Conservation (phyloP, 345 rosid genomes). For the Diplotaxis tenuifolia region DNA sequence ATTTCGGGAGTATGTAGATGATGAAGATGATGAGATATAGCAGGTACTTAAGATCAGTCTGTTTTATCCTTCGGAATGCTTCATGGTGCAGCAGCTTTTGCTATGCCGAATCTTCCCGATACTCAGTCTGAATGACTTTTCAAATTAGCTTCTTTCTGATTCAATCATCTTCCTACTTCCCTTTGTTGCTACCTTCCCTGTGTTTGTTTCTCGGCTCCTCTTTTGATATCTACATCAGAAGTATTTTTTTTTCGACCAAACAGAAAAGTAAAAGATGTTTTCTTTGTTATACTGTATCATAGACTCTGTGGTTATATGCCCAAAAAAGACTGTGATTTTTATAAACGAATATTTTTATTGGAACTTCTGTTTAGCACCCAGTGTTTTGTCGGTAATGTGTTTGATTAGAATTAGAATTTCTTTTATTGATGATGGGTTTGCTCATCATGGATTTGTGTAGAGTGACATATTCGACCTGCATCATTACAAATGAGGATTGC, state of each 20-base stretch:
- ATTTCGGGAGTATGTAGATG: constrained; percentile 4
- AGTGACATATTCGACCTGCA: neutral
- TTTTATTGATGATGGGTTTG: neutral
- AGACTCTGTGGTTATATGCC: neutral
- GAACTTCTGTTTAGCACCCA: neutral
- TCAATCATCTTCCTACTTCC: constrained; percentile 23
- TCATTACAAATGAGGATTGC: too few relatives aligned
- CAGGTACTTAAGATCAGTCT: constrained; percentile 36
- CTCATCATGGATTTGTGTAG: constrained; percentile 2
- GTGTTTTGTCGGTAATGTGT: neutral
- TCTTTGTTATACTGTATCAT: neutral
- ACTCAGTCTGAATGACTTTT: constrained; percentile 25
- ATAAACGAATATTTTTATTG: neutral
- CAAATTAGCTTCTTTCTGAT: constrained; percentile 34
- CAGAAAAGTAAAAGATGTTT: neutral
- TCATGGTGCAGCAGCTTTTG: constrained; percentile 35
- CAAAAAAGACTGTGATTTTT: neutral
- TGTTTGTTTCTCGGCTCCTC: neutral
- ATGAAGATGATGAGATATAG: constrained; percentile 39
- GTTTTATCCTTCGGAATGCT: constrained; percentile 29
- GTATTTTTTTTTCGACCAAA: neutral
- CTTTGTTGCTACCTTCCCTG: neutral
- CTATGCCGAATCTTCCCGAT: constrained; percentile 32
- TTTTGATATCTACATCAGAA: neutral
- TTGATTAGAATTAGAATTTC: neutral